Percentiles rank a stretch among this genome's conserved stretches.
Conservation (phyloP, 495 filamentous ascomycete species). For the Daldinia concentrica region DNA sequence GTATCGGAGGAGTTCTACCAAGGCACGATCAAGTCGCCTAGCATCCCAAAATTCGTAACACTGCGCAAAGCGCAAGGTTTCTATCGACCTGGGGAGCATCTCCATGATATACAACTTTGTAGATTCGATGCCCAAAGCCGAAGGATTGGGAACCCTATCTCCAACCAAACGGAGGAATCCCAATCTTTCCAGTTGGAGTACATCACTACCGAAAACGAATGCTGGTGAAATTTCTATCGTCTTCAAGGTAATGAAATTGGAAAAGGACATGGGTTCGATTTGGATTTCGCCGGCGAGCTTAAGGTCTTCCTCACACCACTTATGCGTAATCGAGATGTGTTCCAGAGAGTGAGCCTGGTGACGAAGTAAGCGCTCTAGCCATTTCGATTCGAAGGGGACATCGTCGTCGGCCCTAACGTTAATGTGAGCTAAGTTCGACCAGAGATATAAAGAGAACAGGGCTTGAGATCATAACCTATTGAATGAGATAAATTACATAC, state of each 20-base stretch:
- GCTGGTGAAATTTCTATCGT: background rate
- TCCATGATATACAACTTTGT: background rate
- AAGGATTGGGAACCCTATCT: background rate
- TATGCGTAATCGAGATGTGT: background rate
- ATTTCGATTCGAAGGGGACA: background rate
- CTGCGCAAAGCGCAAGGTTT: background rate
- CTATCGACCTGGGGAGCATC: background rate
- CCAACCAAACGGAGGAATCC: background rate
- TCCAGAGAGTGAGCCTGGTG: background rate
- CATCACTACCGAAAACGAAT: background rate
- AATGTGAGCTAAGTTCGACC: background rate
- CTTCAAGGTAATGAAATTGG: background rate
- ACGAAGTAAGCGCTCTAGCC: background rate
- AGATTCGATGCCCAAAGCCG: background rate
- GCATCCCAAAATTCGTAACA: background rate
- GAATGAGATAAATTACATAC: background rate
- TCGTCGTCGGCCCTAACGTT: background rate
- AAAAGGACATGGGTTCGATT: background rate
- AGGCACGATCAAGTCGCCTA: background rate
- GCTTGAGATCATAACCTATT: background rate
- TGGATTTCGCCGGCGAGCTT: background rate
- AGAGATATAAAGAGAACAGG: background rate
- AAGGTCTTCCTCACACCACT: background rate
- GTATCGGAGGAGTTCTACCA: background rate
- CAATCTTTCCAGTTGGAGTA: background rate